Evolutionary conservation across 192 early-diverging fungal genomes (phyloP), one percentile per base, ranked within the genome.

Genomic region (Geosiphon pyriformis): DNA sequence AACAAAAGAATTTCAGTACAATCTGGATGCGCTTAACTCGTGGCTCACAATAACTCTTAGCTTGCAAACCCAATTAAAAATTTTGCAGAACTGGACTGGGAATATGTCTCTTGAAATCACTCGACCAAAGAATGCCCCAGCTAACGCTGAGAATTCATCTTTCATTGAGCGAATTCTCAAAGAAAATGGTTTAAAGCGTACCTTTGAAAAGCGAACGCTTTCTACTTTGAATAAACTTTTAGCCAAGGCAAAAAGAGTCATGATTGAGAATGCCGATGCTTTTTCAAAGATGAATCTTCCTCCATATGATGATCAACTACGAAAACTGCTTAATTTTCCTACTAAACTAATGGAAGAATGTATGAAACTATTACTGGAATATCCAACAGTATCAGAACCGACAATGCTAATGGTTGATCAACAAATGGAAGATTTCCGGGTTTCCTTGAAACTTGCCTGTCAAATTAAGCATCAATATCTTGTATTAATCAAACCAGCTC

Each of bases 151-250:
- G 46, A 80, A 90, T 31, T 77, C 77, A 2, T 89, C 91, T 27
- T 94, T 94, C 76, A 82, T 94, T 27, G 92, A 94, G 74, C 81
- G 88, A 56, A 77, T 94, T 57, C 75, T 93, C 51, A 92, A 91
- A 74, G 92, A 94, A 67, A 87, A 84, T 59, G 88, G 87, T 3
- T 76, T 93, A 34, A 78, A 85, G 72, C 83, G 81, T 65, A 91
- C 90, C 0, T 93, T 94, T 67, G 81, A 88, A 31, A 83, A 81
- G 59, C 78, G 81, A 30, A 89, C 84, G 1, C 74, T 93, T 50
- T 78, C 78, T 1, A 79, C 90, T 18, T 77, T 92, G 26, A 76
- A 82, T 60, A 63, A 68, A 0, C 78, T 88, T 17, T 70, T 94
- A 69, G 30, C 66, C 8, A 83, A 87, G 42, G 84, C 85, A 15